Base-by-base conservation (phyloP, 1,139 yeast species). In the Lodderomyces metapsilosis region DNA sequence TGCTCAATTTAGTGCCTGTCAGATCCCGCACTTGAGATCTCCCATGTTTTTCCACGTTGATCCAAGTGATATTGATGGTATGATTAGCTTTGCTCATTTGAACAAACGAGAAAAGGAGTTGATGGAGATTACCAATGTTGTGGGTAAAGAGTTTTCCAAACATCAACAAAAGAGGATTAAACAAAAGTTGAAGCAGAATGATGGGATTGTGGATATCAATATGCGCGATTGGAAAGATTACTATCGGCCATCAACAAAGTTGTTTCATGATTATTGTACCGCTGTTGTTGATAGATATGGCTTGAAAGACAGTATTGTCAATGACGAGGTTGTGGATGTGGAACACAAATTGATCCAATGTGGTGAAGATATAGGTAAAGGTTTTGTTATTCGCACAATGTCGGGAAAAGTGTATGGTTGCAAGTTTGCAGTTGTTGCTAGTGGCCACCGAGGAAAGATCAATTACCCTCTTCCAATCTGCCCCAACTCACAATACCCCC, bases 41-140 rank as follows among this genome's bases (percentile, higher is more conserved):
- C 78, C 79, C 3, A 73, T 74, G 78, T 72, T 73, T 44, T 74
- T 74, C 52, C 79, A 73, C 45, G 68, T 72, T 0, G 78, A 74
- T 45, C 78, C 78, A 0, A 65, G 58, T 3, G 71, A 69, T 51
- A 56, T 73, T 18, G 78, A 73, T 50, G 76, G 71, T 0, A 49
- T 74, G 56, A 64, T 68, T 13, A 64, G 68, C n/a, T 73, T 53
- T 58, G 72, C 78, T 1, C 61, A 66, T 44, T 43, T 49, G 13
- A 48, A 55, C 27, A 58, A 57, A 12, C 50, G 76, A 18, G 66
- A 71, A 41, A 40, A 47, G 7, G 74, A 72, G 37, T 52, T 72
- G 43, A 65, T 58, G 59, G 76, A 72, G 45, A 71, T 74, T 36
- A 60, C 61, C 23, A 71, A 72, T 45, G 76, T 73, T 7, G 77